A percentile compares a stretch with the other conserved stretches of the same genome.
Conservation (phyloP, 2,329 filamentous ascomycete species). For the Rhytidhysteron rufulum region DNA sequence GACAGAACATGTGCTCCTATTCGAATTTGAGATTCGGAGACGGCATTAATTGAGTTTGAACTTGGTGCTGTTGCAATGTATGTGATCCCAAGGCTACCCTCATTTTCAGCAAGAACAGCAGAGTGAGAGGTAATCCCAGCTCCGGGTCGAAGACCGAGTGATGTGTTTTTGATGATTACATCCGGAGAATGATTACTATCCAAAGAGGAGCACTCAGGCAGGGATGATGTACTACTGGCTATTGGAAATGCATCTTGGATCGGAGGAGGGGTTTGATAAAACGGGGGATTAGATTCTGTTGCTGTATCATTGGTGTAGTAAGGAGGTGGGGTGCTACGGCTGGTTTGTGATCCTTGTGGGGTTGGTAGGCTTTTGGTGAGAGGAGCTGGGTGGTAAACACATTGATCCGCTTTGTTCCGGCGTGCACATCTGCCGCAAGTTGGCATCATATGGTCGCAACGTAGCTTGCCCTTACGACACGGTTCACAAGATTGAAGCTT, state of each 20-base stretch:
- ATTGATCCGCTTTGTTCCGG: constrained; percentile 23
- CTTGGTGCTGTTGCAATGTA: constrained; percentile 2
- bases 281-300: background rate
- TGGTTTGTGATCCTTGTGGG: constrained; percentile 9
- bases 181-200: background rate
- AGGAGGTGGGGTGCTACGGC: constrained; percentile 10
- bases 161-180: constrained; percentile 7
- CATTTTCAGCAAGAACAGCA: constrained; percentile 26
- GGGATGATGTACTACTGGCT: constrained; percentile 14
- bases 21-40: constrained; percentile 22
- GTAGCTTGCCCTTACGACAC: constrained; percentile 32
- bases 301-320: constrained; percentile 1
- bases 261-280: constrained; percentile 1
- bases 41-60: constrained; percentile 9
- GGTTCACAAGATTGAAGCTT: constrained; percentile 36
- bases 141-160: constrained; percentile 9
- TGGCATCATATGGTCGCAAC: constrained; percentile 34
- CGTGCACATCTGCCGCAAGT: constrained; percentile 29
- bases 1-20: constrained; percentile 23
- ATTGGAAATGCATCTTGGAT: constrained; percentile 7
- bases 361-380: constrained; percentile 23
- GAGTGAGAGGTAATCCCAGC: constrained; percentile 21
- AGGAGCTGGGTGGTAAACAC: constrained; percentile 34
- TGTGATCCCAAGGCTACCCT: constrained; percentile 16
- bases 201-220: constrained; percentile 9